phyloP scores from a whole-genome alignment of 2,329 filamentous ascomycete species.

The Aureobasidium sp. region DNA sequence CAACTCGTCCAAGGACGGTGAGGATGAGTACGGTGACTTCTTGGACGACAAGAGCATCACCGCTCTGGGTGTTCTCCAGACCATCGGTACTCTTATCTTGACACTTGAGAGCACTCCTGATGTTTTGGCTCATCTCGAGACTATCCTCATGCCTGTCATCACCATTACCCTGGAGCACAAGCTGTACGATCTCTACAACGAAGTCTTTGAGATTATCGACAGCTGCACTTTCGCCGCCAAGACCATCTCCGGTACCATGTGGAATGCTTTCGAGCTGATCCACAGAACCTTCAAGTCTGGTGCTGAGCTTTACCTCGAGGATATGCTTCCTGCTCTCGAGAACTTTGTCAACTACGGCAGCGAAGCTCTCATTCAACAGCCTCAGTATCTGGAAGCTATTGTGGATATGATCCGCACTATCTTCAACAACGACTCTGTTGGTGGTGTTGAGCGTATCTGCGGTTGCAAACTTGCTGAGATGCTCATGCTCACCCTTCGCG shows the following conservation, averaged over 20 bases:
- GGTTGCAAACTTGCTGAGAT: conserved; percentile 96
- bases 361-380: conserved; percentile 69
- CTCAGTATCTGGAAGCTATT: conserved; percentile 76
- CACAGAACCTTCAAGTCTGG: conserved; percentile 96
- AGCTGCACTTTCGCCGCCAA: conserved; percentile 98
- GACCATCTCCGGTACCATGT: conserved; percentile 92
- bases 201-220: conserved; percentile 98
- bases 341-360: conserved; percentile 96
- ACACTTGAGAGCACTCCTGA: conserved; percentile 96
- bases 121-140: conserved; percentile 87
- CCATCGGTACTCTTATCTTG: conserved; percentile 92
- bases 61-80: conserved; percentile 89
- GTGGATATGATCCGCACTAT: conserved; percentile 93
- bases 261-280: conserved; percentile 95
- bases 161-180: conserved; percentile 96
- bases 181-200: conserved; percentile 94
- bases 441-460: conserved; percentile 89
- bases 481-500: conserved; percentile 90
- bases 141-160: conserved; percentile 94
- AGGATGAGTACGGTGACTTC: conserved; percentile 79
- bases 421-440: conserved; percentile 85
- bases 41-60: conserved; percentile 98
- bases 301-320: conserved; percentile 92
- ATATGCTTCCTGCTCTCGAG: conserved; percentile 96
- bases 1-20: conserved; percentile 66